Conservation (phyloP, 371 early-diverging fungal species). For the Funneliformis caledonium region DNA sequence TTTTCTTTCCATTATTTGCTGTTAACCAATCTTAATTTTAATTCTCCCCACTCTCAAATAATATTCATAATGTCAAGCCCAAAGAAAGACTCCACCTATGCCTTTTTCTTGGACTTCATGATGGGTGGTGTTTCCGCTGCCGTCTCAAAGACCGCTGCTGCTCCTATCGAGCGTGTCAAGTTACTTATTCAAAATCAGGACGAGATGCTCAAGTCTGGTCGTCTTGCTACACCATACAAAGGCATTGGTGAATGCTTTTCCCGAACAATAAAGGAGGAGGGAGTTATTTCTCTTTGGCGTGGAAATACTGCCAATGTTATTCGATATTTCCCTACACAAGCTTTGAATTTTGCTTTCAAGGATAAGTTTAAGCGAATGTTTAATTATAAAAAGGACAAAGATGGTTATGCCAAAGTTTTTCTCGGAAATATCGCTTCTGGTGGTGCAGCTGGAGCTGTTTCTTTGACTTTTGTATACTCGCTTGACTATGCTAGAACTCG, state of each 20-base stretch:
- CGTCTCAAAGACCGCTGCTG: constrained; percentile 91
- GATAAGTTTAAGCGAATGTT: constrained; percentile 80
- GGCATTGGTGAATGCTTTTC: constrained; percentile 69
- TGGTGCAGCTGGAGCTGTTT: constrained; percentile 80
- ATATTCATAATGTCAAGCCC: constrained; percentile 21
- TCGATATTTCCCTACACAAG: constrained; percentile 85
- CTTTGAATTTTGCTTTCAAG: constrained; percentile 83
- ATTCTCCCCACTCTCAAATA: constrained; percentile 35
- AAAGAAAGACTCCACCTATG: constrained; percentile 10
- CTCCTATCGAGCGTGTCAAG: constrained; percentile 83
- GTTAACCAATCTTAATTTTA: neutral
- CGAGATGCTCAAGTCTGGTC: constrained; percentile 70
- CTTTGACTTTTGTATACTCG: constrained; percentile 75
- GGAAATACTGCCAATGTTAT: constrained; percentile 79
- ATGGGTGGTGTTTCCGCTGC: constrained; percentile 89
- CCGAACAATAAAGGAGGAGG: constrained; percentile 72
- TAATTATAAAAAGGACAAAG: constrained; percentile 67
- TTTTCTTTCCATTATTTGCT: neutral
- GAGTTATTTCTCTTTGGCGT: constrained; percentile 65
- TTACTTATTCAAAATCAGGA: constrained; percentile 78
- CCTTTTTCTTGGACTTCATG: constrained; percentile 54
- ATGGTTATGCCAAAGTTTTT: constrained; percentile 75
- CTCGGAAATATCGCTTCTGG: constrained; percentile 78
- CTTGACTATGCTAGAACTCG: constrained; percentile 82
- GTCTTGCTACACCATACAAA: constrained; percentile 68